Conservation (phyloP, 306 rosid species). For the Quercus agrifolia region DNA sequence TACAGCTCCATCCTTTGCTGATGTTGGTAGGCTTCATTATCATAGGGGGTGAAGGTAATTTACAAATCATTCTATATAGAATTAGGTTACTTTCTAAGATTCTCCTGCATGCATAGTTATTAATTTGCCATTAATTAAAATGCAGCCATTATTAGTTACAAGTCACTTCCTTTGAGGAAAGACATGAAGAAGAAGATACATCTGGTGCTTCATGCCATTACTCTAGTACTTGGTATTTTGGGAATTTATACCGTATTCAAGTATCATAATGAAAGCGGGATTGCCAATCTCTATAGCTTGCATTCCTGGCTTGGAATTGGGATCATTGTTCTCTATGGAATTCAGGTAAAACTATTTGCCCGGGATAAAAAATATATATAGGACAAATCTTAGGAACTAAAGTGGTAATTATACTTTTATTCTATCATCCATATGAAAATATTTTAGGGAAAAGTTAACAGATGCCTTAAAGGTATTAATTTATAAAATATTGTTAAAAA, state of each 20-base stretch:
- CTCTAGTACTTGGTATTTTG: slow-evolving; percentile 61
- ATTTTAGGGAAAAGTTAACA: too few relatives aligned
- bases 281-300: slow-evolving; percentile 84
- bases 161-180: slow-evolving; percentile 57
- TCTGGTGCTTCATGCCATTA: slow-evolving; percentile 64
- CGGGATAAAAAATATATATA: too few relatives aligned
- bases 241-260: slow-evolving; percentile 73
- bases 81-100: background rate
- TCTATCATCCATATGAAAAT: too few relatives aligned
- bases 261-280: slow-evolving; percentile 61
- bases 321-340: slow-evolving; percentile 63
- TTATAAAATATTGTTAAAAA: too few relatives aligned
- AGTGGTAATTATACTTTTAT: too few relatives aligned
- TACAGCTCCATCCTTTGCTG: slow-evolving; percentile 81
- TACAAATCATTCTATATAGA: background rate
- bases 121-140: background rate
- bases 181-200: slow-evolving; percentile 81
- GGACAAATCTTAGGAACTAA: too few relatives aligned
- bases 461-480: too few relatives aligned
- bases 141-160: slow-evolving; percentile 86
- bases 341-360: slow-evolving; percentile 58
- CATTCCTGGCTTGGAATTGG: slow-evolving; percentile 90
- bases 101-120: background rate
- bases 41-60: slow-evolving; percentile 86
- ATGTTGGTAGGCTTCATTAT: slow-evolving; percentile 65